Conservation (phyloP, 1,284 basidiomycete species). For the Vanrija sp. region DNA sequence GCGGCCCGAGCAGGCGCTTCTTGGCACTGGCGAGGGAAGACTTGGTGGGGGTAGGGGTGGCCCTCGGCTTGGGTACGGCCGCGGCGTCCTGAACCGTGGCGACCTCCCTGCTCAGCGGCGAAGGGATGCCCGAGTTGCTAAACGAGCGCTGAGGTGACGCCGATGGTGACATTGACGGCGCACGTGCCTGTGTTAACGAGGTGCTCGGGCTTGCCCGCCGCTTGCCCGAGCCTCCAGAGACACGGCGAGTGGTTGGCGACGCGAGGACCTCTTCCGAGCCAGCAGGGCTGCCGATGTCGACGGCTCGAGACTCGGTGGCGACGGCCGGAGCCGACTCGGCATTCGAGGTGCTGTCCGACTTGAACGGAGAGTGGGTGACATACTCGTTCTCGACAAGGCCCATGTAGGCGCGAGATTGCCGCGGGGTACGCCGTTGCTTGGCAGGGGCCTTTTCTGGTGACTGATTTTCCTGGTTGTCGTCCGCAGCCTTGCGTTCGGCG, state of each 20-base stretch:
- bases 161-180: constrained; percentile 28
- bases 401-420: constrained; percentile 70
- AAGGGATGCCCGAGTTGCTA: constrained; percentile 19
- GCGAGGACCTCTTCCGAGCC: constrained; percentile 32
- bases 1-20: constrained; percentile 75
- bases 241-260: constrained; percentile 32
- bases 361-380: constrained; percentile 81
- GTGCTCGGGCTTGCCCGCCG: constrained; percentile 29
- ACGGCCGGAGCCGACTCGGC: background rate
- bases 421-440: constrained; percentile 18
- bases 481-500: constrained; percentile 15
- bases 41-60: constrained; percentile 50
- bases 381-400: constrained; percentile 69
- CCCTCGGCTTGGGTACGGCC: background rate
- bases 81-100: constrained; percentile 6
- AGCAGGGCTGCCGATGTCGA: constrained; percentile 2
- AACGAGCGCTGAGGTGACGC: constrained; percentile 32
- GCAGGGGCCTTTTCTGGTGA: constrained; percentile 50
- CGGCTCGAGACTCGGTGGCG: background rate
- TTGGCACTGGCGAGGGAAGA: constrained; percentile 66
- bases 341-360: constrained; percentile 2
- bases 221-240: constrained; percentile 19
- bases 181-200: constrained; percentile 11
- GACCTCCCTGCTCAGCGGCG: constrained; percentile 25
- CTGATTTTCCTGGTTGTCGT: constrained; percentile 56